phyloP scores from a whole-genome alignment of 371 early-diverging fungal genomes.

The Blakeslea trispora region DNA sequence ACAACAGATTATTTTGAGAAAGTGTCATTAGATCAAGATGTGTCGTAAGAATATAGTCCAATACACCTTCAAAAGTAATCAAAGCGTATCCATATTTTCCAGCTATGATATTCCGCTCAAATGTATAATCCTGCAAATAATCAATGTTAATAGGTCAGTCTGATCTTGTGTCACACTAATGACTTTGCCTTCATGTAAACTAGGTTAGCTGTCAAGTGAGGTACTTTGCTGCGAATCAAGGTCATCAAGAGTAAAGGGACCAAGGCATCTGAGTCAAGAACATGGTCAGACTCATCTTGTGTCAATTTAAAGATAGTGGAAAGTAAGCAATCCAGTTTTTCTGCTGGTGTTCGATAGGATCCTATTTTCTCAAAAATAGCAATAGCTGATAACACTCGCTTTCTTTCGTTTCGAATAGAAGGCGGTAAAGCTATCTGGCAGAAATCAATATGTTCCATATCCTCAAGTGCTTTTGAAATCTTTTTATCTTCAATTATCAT shows the following conservation, averaged over 20 bases:
- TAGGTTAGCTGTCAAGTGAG: conserved; percentile 56
- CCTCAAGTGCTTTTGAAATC: conserved; percentile 37
- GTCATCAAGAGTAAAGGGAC: conserved; percentile 56
- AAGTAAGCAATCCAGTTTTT: conserved; percentile 54
- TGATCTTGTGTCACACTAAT: no score
- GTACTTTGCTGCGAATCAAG: conserved; percentile 50
- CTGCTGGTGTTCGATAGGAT: conserved; percentile 52
- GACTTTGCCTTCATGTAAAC: conserved; percentile 51
- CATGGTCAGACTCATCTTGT: conserved; percentile 5
- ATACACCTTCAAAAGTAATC: conserved; percentile 56
- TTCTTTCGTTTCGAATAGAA: conserved; percentile 28
- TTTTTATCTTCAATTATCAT: conserved; percentile 41
- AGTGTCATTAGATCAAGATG: conserved; percentile 34
- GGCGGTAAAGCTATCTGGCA: conserved; percentile 52
- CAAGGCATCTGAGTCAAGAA: conserved; percentile 46
- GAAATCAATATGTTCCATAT: conserved; percentile 50
- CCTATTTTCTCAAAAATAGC: conserved; percentile 54
- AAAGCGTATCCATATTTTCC: conserved; percentile 60
- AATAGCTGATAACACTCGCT: conserved; percentile 40
- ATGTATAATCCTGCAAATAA: conserved; percentile 44
- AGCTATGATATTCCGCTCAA: conserved; percentile 38
- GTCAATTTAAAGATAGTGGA: conserved; percentile 36
- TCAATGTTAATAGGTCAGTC: neutral
- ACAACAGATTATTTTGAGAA: conserved; percentile 33
- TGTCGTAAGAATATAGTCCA: conserved; percentile 49